phyloP scores from a whole-genome alignment of 2,329 filamentous ascomycete genomes.

The Fusarium luffae region DNA sequence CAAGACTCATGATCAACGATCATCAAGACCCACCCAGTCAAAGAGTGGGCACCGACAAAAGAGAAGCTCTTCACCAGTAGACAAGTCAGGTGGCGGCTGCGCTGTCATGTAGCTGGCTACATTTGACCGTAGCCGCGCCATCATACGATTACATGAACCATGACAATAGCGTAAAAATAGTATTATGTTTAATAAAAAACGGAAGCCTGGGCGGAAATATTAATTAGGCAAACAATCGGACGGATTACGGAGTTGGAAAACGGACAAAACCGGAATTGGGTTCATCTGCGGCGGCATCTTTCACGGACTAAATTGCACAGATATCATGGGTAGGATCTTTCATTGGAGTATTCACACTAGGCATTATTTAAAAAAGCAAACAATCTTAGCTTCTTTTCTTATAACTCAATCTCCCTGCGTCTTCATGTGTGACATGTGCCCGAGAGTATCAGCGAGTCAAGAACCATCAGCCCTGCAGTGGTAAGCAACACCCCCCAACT shows the following conservation, averaged over 20 bases:
- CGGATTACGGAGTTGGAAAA: not conserved
- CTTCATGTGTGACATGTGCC: not conserved
- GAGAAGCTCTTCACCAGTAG: constrained; percentile 20
- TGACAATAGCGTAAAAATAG: not conserved
- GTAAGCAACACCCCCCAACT: constrained; percentile 14
- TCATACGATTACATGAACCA: not conserved
- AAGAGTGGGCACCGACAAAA: constrained; percentile 3
- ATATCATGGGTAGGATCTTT: not conserved
- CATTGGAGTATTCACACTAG: not conserved
- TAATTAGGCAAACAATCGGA: not conserved
- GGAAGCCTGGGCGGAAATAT: not conserved
- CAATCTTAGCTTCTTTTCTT: not conserved
- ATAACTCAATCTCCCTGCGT: not conserved
- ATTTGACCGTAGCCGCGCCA: not conserved
- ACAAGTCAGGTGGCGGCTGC: constrained; percentile 9
- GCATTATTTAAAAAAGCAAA: not conserved
- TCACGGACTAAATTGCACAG: constrained; percentile 13
- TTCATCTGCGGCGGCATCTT: not conserved
- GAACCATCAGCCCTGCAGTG: constrained; percentile 5
- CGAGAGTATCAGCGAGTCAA: not conserved
- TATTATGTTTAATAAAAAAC: not conserved
- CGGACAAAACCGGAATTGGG: not conserved
- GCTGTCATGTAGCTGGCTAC: constrained; percentile 29
- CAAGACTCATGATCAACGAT: constrained; percentile 14
- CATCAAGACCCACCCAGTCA: constrained; percentile 5